A percentile compares a stretch with the other conserved stretches of the same genome.
phyloP scores from a whole-genome alignment of 768 basidiomycete genomes.

The Lactarius hatsudake region DNA sequence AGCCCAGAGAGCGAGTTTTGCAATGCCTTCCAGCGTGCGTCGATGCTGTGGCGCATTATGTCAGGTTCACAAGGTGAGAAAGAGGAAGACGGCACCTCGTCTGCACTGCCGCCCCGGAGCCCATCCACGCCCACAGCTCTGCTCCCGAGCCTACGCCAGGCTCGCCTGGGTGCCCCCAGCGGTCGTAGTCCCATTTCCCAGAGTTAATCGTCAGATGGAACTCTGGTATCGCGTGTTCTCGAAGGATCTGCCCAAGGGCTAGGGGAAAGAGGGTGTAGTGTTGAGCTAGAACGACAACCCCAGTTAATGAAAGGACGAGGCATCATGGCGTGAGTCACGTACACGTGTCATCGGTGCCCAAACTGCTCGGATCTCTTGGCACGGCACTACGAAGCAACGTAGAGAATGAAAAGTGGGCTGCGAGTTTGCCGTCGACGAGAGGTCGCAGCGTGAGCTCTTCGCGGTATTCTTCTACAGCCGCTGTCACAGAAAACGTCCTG shows the following conservation, averaged over 20 bases:
- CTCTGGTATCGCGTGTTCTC: slow-evolving; percentile 82
- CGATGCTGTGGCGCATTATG: slow-evolving; percentile 45
- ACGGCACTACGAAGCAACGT: slow-evolving; percentile 53
- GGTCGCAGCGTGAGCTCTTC: slow-evolving; percentile 57
- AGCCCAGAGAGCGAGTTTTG: slow-evolving; percentile 89
- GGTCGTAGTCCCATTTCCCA: slow-evolving; percentile 85
- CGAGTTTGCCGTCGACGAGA: slow-evolving; percentile 79
- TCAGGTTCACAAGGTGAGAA: not conserved
- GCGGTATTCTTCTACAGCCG: slow-evolving; percentile 45
- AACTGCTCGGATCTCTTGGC: slow-evolving; percentile 54
- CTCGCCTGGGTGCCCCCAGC: slow-evolving; percentile 81
- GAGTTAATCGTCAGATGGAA: slow-evolving; percentile 88
- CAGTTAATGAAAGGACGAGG: not conserved
- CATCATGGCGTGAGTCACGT: slow-evolving; percentile 31
- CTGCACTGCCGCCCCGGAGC: slow-evolving; percentile 44
- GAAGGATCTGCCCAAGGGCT: slow-evolving; percentile 80
- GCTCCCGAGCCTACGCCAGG: slow-evolving; percentile 79
- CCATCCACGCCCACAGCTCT: slow-evolving; percentile 91
- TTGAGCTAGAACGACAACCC: slow-evolving; percentile 49
- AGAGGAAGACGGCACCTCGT: slow-evolving; percentile 40
- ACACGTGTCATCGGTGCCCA: slow-evolving; percentile 47
- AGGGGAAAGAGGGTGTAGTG: slow-evolving; percentile 89
- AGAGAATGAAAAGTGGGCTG: slow-evolving; percentile 76
- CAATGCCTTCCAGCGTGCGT: slow-evolving; percentile 78
- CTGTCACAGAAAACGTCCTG: not conserved